phyloP scores from a whole-genome alignment of 2,329 filamentous ascomycete genomes.

The Hymenoscyphus fraxineus region DNA sequence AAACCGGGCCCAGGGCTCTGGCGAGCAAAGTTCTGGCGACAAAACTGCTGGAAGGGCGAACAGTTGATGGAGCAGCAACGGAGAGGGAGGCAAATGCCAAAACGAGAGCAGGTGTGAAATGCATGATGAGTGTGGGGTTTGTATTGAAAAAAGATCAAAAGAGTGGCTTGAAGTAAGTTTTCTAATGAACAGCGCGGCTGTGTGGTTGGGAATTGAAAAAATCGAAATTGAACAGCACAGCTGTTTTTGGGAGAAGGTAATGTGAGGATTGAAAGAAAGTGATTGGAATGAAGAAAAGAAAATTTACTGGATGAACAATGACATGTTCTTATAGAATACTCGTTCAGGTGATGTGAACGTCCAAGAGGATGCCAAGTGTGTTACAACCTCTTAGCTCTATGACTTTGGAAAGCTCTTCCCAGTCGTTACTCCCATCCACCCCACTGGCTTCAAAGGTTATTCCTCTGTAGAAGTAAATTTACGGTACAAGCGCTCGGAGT shows the following conservation, averaged over 20 bases:
- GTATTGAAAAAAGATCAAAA: background rate
- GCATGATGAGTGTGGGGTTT: conserved; percentile 4
- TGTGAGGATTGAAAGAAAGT: conserved; percentile 3
- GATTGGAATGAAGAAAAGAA: conserved; percentile 1
- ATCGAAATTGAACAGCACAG: conserved; percentile 9
- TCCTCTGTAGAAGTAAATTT: too few species aligned
- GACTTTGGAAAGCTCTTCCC: background rate
- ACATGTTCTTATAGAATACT: conserved; percentile 5
- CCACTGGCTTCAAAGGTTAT: too few species aligned
- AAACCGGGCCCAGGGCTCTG: conserved; percentile 1
- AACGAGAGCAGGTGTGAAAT: conserved; percentile 7
- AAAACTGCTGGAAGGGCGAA: too few species aligned
- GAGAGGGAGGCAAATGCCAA: conserved; percentile 4
- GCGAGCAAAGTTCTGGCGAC: background rate
- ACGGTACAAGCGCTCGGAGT: too few species aligned
- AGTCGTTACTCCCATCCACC: background rate
- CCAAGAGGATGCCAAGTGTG: background rate
- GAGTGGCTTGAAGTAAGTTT: background rate
- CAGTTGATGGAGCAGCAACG: background rate
- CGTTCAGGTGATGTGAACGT: background rate
- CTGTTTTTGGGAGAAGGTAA: background rate
- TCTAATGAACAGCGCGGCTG: conserved; percentile 9
- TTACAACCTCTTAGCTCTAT: background rate
- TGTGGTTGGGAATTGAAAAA: conserved; percentile 6
- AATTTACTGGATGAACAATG: background rate